These are phyloP conservation scores for Penicillium sp. DNA, from an alignment of 2,329 filamentous ascomycete genomes.

Conservation along the genomic window DNA sequence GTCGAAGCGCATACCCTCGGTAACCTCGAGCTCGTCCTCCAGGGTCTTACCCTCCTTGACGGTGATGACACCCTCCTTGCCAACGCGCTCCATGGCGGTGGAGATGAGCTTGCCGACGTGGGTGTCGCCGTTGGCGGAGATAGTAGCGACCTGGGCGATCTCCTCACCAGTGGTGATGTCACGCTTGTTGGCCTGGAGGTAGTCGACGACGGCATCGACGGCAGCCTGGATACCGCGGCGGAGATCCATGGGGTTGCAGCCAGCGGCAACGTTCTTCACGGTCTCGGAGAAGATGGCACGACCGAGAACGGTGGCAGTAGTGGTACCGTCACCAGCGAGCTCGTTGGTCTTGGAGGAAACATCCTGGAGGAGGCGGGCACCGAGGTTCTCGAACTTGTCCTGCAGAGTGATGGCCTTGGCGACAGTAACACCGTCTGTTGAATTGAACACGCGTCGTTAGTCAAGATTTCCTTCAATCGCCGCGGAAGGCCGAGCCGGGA, in stretches of 20 bases:
- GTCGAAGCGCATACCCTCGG: conserved; percentile 99
- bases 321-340: conserved; percentile 97
- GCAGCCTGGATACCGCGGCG: conserved; percentile 96
- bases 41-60: conserved; percentile 99
- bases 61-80: conserved; percentile 99
- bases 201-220: conserved; percentile 92
- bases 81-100: conserved; percentile 99
- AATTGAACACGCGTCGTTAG: conserved; percentile 22
- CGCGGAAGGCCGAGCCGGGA: conserved; percentile 1
- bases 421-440: conserved; percentile 81
- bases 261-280: conserved; percentile 98
- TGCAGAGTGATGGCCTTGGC: conserved; percentile 89
- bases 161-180: conserved; percentile 97
- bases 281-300: conserved; percentile 99
- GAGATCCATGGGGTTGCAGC: conserved; percentile 99
- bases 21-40: conserved; percentile 96
- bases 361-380: conserved; percentile 93
- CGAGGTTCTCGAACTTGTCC: conserved; percentile 99
- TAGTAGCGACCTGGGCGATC: conserved; percentile 97
- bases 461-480: conserved; percentile 3
- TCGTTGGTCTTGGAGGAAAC: conserved; percentile 99
- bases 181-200: conserved; percentile 92
- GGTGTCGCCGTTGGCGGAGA: conserved; percentile 94
- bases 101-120: conserved; percentile 96
- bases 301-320: conserved; percentile 94